Evolutionary conservation across 306 rosid genomes (phyloP).

Genomic region (Quercus engelmannii): DNA sequence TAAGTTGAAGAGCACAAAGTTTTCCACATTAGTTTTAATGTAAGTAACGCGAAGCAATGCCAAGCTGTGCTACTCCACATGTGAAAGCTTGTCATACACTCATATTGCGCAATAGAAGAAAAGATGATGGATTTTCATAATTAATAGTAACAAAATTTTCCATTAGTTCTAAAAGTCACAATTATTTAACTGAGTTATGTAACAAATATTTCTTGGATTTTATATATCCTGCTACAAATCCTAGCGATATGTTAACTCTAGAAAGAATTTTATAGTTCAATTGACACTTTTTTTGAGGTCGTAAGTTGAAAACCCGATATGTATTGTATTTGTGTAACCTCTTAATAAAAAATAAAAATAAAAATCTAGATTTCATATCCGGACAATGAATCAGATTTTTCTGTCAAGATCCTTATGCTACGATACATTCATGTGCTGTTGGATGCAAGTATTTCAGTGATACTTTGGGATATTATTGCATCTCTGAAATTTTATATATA

Average conservation of each 20-base stretch:
- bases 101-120: background rate
- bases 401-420: no score
- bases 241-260: no score
- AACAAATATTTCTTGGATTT: background rate
- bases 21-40: background rate
- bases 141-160: background rate
- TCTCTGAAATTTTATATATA: background rate
- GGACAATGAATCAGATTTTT: background rate
- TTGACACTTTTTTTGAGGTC: no score
- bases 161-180: no score
- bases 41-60: background rate
- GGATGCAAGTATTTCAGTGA: no score
- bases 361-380: background rate
- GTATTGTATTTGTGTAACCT: no score
- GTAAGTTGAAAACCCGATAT: rapidly evolving
- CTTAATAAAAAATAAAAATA: no score
- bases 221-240: background rate
- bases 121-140: background rate
- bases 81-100: background rate
- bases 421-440: no score
- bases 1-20: no score
- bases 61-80: background rate
- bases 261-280: no score
- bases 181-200: background rate
- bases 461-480: no score